These are phyloP conservation scores for Calonectria crousiana DNA, from an alignment of 2,329 filamentous ascomycete genomes.

Conservation along the genomic window DNA sequence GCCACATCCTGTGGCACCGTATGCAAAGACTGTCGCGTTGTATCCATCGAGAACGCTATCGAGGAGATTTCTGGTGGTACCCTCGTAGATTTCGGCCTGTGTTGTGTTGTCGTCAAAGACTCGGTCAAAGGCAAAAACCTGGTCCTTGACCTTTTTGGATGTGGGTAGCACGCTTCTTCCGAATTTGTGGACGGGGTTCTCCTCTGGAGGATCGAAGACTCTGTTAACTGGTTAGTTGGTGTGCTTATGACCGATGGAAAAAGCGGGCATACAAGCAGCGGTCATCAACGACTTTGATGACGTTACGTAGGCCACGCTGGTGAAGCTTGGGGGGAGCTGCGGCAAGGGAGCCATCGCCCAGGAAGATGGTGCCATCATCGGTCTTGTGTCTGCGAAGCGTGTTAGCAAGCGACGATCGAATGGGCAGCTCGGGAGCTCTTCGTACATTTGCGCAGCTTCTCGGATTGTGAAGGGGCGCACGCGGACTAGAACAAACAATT, in stretches of 20 bases:
- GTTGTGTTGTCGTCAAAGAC: slow-evolving; percentile 96
- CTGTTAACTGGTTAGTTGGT: slow-evolving; percentile 58
- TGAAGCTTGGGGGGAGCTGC: slow-evolving; percentile 86
- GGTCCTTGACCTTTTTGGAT: slow-evolving; percentile 95
- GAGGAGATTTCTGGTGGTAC: slow-evolving; percentile 88
- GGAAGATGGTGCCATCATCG: slow-evolving; percentile 90
- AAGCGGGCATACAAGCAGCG: slow-evolving; percentile 83
- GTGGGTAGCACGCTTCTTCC: slow-evolving; percentile 82
- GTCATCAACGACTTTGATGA: slow-evolving; percentile 97
- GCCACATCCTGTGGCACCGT: slow-evolving; percentile 96
- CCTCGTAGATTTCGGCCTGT: slow-evolving; percentile 94
- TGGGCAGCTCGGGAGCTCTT: slow-evolving; percentile 32
- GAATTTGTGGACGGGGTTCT: slow-evolving; percentile 91
- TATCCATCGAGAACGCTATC: slow-evolving; percentile 97
- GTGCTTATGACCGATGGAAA: not conserved
- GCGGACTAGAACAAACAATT: slow-evolving; percentile 64
- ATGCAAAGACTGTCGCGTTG: slow-evolving; percentile 98
- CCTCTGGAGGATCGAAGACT: slow-evolving; percentile 96
- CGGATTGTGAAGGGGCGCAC: slow-evolving; percentile 84
- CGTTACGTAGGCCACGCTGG: slow-evolving; percentile 87
- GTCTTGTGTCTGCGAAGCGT: slow-evolving; percentile 63
- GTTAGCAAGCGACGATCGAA: slow-evolving; percentile 26
- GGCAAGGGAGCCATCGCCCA: slow-evolving; percentile 98
- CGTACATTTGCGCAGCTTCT: slow-evolving; percentile 90
- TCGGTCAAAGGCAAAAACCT: slow-evolving; percentile 95